phyloP scores from a whole-genome alignment of 768 basidiomycete species.

The Hortiboletus campestris region DNA sequence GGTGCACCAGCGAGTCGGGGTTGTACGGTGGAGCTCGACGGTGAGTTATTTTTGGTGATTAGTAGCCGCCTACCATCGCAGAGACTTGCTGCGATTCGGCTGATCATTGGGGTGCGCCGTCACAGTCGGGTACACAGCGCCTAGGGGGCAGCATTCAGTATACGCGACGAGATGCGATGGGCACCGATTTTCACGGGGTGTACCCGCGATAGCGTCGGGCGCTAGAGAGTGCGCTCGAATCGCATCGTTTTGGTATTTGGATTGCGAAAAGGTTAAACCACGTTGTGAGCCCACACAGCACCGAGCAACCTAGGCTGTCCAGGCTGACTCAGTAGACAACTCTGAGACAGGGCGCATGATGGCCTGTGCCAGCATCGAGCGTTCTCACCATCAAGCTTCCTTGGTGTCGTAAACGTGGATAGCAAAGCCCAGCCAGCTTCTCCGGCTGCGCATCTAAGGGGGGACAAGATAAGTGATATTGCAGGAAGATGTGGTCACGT shows the following conservation, averaged over 20 bases:
- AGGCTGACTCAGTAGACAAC: not conserved
- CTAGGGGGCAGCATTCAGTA: not conserved
- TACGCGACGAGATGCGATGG: not conserved
- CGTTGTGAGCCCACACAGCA: conserved; percentile 14
- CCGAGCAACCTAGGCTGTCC: not conserved
- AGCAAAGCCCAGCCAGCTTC: conserved; percentile 7
- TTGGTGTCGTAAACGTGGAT: conserved; percentile 8
- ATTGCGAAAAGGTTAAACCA: conserved; percentile 23
- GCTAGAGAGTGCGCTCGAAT: not conserved
- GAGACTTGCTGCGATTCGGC: not conserved
- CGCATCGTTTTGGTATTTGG: not conserved
- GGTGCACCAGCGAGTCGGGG: not conserved
- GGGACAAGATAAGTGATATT: conserved; percentile 21
- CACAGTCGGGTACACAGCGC: not conserved
- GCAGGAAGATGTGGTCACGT: conserved; percentile 10
- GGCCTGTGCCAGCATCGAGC: not conserved
- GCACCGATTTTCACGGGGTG: not conserved
- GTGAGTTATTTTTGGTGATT: not conserved
- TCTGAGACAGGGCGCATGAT: not conserved
- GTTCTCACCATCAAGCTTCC: conserved; percentile 12
- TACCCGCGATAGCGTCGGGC: not conserved
- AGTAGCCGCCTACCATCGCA: not conserved
- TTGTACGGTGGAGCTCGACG: not conserved
- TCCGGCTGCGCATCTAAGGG: conserved; percentile 7
- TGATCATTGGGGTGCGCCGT: not conserved